Percentiles rank a stretch among this genome's conserved stretches.
Conservation (phyloP, 2,329 filamentous ascomycete genomes). For the Alternaria brassicae region DNA sequence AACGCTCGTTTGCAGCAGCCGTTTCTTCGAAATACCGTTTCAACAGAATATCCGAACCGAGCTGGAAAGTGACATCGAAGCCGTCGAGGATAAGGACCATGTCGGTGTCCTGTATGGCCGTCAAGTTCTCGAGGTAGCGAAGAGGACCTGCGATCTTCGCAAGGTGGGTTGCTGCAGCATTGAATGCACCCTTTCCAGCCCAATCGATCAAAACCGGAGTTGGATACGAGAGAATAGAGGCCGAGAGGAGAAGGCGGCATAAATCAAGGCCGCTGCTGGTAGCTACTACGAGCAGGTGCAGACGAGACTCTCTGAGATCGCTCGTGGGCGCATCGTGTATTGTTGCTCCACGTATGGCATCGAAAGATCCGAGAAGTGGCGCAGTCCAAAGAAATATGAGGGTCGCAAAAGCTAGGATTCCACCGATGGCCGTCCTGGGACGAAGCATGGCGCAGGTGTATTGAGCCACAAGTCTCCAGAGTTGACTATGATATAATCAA, state of each 20-base stretch:
- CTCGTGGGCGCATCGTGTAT: neutral
- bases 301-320: neutral
- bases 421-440: neutral
- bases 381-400: slow-evolving; percentile 1
- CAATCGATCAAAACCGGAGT: slow-evolving; percentile 4
- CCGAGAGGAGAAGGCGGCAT: slow-evolving; percentile 4
- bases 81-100: slow-evolving; percentile 3
- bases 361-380: neutral
- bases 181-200: slow-evolving; percentile 2
- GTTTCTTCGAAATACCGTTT: slow-evolving; percentile 7
- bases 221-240: slow-evolving; percentile 3
- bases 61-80: slow-evolving; percentile 6
- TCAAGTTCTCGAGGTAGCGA: slow-evolving; percentile 1
- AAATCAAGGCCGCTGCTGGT: slow-evolving; percentile 5
- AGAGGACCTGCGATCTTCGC: slow-evolving; percentile 4
- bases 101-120: neutral
- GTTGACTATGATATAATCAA: neutral
- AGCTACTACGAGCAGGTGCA: slow-evolving; percentile 4
- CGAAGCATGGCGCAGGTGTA: slow-evolving; percentile 5
- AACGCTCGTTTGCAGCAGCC: neutral
- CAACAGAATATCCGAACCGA: slow-evolving; percentile 1
- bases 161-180: slow-evolving; percentile 3
- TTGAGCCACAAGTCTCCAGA: neutral
- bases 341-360: neutral
- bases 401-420: slow-evolving; percentile 1